Evolutionary conservation across 768 basidiomycete genomes (phyloP).

Genomic region (Tylopilus subfusipes): DNA sequence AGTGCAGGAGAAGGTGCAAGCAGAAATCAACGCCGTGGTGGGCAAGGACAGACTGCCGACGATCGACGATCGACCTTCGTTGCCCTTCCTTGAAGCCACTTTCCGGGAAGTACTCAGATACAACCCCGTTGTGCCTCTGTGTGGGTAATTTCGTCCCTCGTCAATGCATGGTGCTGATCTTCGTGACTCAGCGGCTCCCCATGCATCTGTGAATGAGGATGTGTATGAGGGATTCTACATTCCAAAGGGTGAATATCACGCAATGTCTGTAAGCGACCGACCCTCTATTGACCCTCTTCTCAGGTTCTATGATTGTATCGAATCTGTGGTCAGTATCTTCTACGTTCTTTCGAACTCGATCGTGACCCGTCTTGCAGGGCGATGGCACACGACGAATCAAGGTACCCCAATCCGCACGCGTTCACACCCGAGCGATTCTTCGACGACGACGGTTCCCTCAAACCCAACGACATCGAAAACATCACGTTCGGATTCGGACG

Average conservation of each 20-base stretch:
- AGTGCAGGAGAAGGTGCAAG: too few relatives aligned
- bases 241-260: too few relatives aligned
- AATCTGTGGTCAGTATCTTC: conserved; percentile 27
- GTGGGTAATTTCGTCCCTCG: too few relatives aligned
- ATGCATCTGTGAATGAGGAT: too few relatives aligned
- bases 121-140: not conserved
- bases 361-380: not conserved
- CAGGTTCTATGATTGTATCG: conserved; percentile 19
- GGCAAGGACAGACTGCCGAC: not conserved
- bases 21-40: too few relatives aligned
- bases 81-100: not conserved
- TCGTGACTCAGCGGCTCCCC: too few relatives aligned
- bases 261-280: not conserved
- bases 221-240: too few relatives aligned
- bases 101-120: not conserved
- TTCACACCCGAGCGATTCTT: not conserved
- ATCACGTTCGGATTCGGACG: conserved; percentile 15
- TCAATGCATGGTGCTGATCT: not conserved
- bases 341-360: not conserved
- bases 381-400: not conserved
- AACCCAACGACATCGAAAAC: not conserved
- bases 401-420: not conserved
- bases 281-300: not conserved
- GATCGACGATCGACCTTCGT: not conserved
- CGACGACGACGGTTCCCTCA: not conserved